Base-by-base conservation (phyloP, 2,329 filamentous ascomycete species). In the Ceratocystiopsis sp. region DNA sequence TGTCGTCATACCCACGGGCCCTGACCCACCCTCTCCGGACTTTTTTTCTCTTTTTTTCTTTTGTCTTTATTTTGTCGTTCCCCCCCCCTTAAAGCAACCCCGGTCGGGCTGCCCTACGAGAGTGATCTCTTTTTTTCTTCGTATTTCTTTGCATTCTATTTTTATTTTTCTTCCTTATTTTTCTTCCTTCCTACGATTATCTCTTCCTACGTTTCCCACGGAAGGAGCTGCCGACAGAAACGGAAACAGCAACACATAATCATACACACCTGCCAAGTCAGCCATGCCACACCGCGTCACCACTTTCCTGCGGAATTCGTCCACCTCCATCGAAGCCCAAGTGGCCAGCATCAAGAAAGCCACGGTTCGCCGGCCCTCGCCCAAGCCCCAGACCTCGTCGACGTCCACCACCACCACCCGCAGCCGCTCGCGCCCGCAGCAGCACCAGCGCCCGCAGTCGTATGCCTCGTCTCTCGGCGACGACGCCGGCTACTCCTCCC, bases 231-330 rank as follows among this genome's bases (percentile, higher is more conserved):
- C 8, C 8, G 21, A 21, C 21, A 21, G 8, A 21, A 21, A 21
- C 4, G 15, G 33, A 35, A 35, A 11, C 13, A 4, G 12, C 21
- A 21, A 21, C 21, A 4, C 21, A 21, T 8, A 8, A 21, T 4
- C 21, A 21, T 21, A 4, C 4, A 21, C 21, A 21, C 21, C 21
- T n/a, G 8, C 21, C 21, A 21, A 21, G 4, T 4, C 21, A 21
- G 8, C 21, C 21, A 76, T 75, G 72, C 71, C 71, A 54, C 69
- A 74, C 60, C 62, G 67, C 47, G 71, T 76, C 49, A 61, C 67
- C 54, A 69, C 65, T 55, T 74, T 76, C 58, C 64, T 75, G 51
- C 68, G 69, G 51, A 65, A 63, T 48, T 69, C 71, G n/a, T 68
- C 69, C 49, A 56, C 50, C 35, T 54, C 54, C 5, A 38, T 60